These are phyloP conservation scores for Stagonosporopsis vannaccii DNA, from an alignment of 2,329 filamentous ascomycete genomes.

Conservation along the genomic window DNA sequence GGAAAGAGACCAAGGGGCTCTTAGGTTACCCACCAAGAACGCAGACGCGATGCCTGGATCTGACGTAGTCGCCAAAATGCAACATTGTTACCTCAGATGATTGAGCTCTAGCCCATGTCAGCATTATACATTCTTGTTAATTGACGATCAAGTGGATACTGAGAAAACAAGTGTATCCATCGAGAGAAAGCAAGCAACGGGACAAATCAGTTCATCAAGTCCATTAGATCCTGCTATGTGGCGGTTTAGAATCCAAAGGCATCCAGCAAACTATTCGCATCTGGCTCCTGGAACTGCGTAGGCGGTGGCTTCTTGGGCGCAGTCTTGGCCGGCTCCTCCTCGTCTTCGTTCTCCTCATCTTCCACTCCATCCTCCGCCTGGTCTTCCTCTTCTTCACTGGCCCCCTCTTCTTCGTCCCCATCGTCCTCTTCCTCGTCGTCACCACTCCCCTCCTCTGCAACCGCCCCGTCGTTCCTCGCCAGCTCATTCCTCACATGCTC, in stretches of 20 bases:
- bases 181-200: neutral
- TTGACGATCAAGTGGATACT: neutral
- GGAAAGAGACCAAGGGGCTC: neutral
- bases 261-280: constrained; percentile 85
- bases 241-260: constrained; percentile 81
- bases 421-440: constrained; percentile 48
- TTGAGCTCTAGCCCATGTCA: neutral
- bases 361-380: constrained; percentile 35
- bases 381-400: constrained; percentile 40
- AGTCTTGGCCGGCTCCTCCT: constrained; percentile 55
- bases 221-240: neutral
- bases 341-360: constrained; percentile 41
- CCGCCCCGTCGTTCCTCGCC: constrained; percentile 21
- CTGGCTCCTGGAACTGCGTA: constrained; percentile 90
- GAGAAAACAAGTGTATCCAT: neutral
- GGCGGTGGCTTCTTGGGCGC: constrained; percentile 68
- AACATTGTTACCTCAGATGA: neutral
- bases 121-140: neutral
- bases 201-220: neutral
- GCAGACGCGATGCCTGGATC: no score
- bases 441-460: constrained; percentile 30
- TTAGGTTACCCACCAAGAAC: neutral
- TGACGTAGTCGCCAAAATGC: neutral
- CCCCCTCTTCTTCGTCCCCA: constrained; percentile 28
- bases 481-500: constrained; percentile 35